These are phyloP conservation scores for Sugiyamaella japonica DNA, from an alignment of 1,139 yeast genomes.

Conservation along the genomic window DNA sequence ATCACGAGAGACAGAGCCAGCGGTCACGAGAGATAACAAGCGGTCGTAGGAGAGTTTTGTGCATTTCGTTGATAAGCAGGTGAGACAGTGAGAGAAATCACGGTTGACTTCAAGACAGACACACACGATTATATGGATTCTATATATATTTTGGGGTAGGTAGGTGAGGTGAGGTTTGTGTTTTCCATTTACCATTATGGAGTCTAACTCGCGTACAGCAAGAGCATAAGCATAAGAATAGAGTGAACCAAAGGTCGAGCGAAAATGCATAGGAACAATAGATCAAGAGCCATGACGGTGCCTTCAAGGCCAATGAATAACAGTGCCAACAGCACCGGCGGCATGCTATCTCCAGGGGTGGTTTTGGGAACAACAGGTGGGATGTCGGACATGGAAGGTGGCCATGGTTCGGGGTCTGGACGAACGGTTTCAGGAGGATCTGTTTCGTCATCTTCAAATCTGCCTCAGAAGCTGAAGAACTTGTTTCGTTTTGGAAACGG, in stretches of 20 bases:
- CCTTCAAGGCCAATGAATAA: conserved; percentile 21
- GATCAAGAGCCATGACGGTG: conserved; percentile 29
- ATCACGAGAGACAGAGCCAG: too few relatives aligned
- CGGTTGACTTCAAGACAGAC: too few relatives aligned
- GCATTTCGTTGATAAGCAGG: too few relatives aligned
- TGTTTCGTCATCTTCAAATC: conserved; percentile 8
- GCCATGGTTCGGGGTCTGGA: background rate
- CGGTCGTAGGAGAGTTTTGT: too few relatives aligned
- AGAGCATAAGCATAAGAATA: background rate
- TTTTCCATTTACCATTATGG: background rate
- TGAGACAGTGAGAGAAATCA: too few relatives aligned
- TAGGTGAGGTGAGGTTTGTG: too few relatives aligned
- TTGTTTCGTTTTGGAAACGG: conserved; percentile 32
- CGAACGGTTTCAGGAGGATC: conserved; percentile 11
- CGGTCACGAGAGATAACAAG: too few relatives aligned
- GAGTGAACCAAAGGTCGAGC: background rate
- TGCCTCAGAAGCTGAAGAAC: conserved; percentile 34
- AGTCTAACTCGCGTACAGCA: background rate
- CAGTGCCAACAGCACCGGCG: background rate
- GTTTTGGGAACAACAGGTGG: background rate
- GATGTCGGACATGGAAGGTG: background rate
- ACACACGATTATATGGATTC: too few relatives aligned
- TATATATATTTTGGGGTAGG: too few relatives aligned
- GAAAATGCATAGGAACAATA: conserved; percentile 19
- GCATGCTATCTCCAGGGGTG: background rate